These are phyloP conservation scores for Leptomonas seymouri DNA, from an alignment of 208 protist genomes.

Conservation along the genomic window DNA sequence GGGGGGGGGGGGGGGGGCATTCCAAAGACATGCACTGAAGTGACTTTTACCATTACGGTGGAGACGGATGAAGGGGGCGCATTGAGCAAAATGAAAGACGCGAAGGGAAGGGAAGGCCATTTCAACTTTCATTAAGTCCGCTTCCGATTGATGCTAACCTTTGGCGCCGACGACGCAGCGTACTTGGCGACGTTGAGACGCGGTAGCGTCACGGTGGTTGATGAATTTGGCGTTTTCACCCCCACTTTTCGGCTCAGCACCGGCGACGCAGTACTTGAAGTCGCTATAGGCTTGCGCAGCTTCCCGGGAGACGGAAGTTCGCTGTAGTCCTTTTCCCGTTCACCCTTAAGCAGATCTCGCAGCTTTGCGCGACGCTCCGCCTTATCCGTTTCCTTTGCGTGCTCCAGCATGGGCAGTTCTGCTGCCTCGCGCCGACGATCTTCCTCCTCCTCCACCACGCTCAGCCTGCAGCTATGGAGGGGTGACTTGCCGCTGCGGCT, in stretches of 20 bases:
- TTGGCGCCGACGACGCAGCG: neutral
- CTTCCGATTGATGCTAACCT: neutral
- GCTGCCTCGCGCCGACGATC: slow-evolving; percentile 70
- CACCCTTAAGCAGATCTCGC: slow-evolving; percentile 82
- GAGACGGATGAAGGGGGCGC: too few species aligned
- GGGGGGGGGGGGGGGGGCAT: too few species aligned
- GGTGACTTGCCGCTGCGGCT: slow-evolving; percentile 17
- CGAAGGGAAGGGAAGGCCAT: too few species aligned
- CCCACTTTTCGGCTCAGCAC: neutral
- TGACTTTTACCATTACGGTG: too few species aligned
- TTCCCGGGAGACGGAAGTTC: slow-evolving; percentile 38
- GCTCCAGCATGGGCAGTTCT: slow-evolving; percentile 76
- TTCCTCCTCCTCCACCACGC: slow-evolving; percentile 43
- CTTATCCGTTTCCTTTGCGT: slow-evolving; percentile 90
- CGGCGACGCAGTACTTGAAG: neutral
- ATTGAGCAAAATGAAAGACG: too few species aligned
- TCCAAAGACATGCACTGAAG: too few species aligned
- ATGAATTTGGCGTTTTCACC: neutral
- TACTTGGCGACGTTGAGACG: slow-evolving; percentile 3
- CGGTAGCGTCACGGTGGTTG: slow-evolving; percentile 4
- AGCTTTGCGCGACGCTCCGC: slow-evolving; percentile 86
- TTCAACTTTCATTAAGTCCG: neutral
- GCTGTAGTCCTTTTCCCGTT: slow-evolving; percentile 72
- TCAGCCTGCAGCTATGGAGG: slow-evolving; percentile 14
- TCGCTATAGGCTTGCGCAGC: slow-evolving; percentile 11